Conservation (phyloP, 202 grass and related monocot species). For the Zoysia matrella region DNA sequence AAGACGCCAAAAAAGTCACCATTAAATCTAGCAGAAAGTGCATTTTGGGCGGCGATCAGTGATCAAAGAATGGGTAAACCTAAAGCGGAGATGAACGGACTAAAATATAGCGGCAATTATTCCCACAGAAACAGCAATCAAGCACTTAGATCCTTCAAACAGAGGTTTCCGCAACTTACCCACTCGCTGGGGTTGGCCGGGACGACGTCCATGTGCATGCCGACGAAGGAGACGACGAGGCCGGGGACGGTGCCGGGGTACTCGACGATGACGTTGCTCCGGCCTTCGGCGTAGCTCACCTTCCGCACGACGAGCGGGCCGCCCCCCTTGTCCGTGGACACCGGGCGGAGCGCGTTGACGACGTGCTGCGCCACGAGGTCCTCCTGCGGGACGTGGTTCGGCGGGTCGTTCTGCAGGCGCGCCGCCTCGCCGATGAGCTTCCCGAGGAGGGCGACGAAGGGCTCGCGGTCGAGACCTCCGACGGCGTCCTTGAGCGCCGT, state of each 20-base stretch:
- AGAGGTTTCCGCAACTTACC: slow-evolving; percentile 49
- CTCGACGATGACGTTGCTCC: slow-evolving; percentile 89
- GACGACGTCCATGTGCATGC: slow-evolving; percentile 98
- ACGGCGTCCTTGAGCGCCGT: no score
- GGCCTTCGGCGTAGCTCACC: slow-evolving; percentile 62
- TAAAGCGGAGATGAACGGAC: neutral
- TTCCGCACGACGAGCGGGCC: slow-evolving; percentile 77
- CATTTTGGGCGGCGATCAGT: neutral
- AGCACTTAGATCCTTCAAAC: neutral
- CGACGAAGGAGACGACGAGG: slow-evolving; percentile 80
- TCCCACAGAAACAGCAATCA: slow-evolving; percentile 3
- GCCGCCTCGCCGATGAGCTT: slow-evolving; percentile 82
- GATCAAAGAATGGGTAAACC: slow-evolving; percentile 4
- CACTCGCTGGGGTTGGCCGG: slow-evolving; percentile 74
- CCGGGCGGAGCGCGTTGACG: slow-evolving; percentile 55
- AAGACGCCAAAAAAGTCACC: neutral
- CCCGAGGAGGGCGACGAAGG: slow-evolving; percentile 73
- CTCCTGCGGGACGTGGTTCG: slow-evolving; percentile 62
- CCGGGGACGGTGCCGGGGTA: slow-evolving; percentile 79
- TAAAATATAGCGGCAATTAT: neutral
- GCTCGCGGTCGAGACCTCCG: slow-evolving; percentile 35
- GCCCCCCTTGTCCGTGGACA: slow-evolving; percentile 52
- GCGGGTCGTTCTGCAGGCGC: slow-evolving; percentile 90
- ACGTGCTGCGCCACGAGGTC: slow-evolving; percentile 70
- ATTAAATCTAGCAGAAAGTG: neutral